phyloP scores from a whole-genome alignment of 139 green algal genomes.

The Auxenochlorella pyrenoidosa region DNA sequence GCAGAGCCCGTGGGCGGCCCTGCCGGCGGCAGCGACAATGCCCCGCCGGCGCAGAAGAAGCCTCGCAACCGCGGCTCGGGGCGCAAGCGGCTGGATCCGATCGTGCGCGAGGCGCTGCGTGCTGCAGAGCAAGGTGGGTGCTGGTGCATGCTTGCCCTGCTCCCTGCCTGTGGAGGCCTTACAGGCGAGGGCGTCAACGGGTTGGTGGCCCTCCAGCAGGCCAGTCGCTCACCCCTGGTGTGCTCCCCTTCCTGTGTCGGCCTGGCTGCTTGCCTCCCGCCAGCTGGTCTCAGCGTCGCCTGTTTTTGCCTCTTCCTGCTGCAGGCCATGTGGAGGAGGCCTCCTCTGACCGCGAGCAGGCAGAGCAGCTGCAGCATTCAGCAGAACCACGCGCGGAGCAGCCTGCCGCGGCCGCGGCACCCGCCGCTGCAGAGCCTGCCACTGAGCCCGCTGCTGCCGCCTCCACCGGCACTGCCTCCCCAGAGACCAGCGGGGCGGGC shows the following conservation, averaged over 20 bases:
- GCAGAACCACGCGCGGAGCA: not conserved
- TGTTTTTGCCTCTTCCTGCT: too few species aligned
- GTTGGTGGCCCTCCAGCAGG: too few species aligned
- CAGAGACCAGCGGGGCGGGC: not conserved
- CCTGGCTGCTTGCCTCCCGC: too few species aligned
- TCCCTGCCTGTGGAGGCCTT: too few species aligned
- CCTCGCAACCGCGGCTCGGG: not conserved
- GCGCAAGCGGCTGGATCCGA: slow-evolving; percentile 38
- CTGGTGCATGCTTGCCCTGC: not conserved
- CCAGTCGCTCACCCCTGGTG: not conserved
- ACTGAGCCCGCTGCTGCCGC: not conserved
- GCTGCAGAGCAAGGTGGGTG: slow-evolving; percentile 14
- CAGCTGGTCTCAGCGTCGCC: too few species aligned
- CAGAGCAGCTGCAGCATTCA: not conserved
- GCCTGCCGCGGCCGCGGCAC: not conserved
- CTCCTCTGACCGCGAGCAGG: too few species aligned
- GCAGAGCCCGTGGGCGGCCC: not conserved
- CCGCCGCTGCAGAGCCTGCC: not conserved
- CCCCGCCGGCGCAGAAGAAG: slow-evolving; percentile 20
- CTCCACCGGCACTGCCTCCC: not conserved
- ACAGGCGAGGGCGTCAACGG: too few species aligned
- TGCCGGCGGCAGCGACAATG: not conserved
- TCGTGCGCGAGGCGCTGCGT: slow-evolving; percentile 32
- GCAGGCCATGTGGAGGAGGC: too few species aligned
- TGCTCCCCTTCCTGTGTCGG: not conserved